Conservation (phyloP, 179 eudicot species). For the Actinidia chinensis region DNA sequence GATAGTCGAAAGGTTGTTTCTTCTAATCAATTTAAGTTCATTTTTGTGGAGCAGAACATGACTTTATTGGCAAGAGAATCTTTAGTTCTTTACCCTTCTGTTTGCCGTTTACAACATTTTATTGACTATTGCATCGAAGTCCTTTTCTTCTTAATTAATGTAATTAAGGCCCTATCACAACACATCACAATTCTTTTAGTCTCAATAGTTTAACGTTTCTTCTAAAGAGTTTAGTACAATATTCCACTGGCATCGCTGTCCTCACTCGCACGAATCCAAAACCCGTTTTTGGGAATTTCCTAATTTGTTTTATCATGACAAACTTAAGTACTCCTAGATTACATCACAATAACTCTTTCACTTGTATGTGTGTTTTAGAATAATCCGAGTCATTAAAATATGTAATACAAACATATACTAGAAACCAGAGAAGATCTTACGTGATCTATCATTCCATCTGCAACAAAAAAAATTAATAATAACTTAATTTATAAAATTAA, state of each 20-base stretch:
- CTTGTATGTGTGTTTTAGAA: slow-evolving; percentile 2
- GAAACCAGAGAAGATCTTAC: slow-evolving; percentile 38
- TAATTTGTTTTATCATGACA: neutral
- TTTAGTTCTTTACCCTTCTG: neutral
- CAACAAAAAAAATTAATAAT: no score
- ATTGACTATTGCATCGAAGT: slow-evolving; percentile 1
- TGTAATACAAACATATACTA: slow-evolving; percentile 19
- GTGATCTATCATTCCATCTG: slow-evolving; percentile 27
- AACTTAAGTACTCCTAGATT: slow-evolving; percentile 20
- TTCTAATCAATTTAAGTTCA: neutral
- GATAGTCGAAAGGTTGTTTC: neutral
- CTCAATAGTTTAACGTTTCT: slow-evolving; percentile 19
- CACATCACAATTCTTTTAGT: neutral
- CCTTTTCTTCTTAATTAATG: neutral
- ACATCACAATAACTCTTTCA: slow-evolving; percentile 15
- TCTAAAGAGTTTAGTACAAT: slow-evolving; percentile 17
- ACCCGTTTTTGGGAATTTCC: neutral
- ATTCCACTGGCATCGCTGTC: slow-evolving; percentile 29
- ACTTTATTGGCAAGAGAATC: neutral
- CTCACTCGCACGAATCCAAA: neutral
- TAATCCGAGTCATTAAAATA: slow-evolving; percentile 15
- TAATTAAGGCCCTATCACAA: slow-evolving; percentile 12
- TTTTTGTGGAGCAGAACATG: neutral
- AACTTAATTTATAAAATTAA: no score
- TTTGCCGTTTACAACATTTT: neutral